Conservation (phyloP, 768 basidiomycete genomes). For the Pleurotus pulmonarius region DNA sequence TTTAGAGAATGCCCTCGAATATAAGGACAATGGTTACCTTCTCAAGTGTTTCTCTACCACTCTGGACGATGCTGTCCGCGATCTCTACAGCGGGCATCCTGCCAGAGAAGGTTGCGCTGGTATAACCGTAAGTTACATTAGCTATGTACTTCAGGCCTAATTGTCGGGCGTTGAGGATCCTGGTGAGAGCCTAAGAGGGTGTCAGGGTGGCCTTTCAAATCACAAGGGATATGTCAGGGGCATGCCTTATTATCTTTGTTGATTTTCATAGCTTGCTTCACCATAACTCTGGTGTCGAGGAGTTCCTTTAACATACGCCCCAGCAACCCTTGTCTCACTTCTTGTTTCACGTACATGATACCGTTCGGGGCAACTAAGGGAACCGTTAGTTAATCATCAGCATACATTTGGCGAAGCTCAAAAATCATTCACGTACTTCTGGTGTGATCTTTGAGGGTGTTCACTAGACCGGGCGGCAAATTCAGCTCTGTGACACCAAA, state of each 20-base stretch:
- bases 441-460: constrained; percentile 70
- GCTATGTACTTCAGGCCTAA: constrained; percentile 91
- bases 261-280: constrained; percentile 93
- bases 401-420: background rate
- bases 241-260: constrained; percentile 69
- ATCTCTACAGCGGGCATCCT: constrained; percentile 99
- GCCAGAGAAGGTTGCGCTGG: constrained; percentile 90
- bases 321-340: constrained; percentile 80
- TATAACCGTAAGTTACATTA: constrained; percentile 96
- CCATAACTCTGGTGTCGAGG: constrained; percentile 94
- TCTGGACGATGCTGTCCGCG: constrained; percentile 97
- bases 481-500: constrained; percentile 80
- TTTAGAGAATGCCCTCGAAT: background rate
- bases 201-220: background rate
- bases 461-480: constrained; percentile 62
- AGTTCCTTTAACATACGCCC: constrained; percentile 91
- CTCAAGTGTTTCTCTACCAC: constrained; percentile 91
- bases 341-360: constrained; percentile 86
- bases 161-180: constrained; percentile 87
- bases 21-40: constrained; percentile 47
- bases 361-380: constrained; percentile 88
- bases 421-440: constrained; percentile 45
- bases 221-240: background rate
- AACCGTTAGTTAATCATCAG: background rate
- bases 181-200: constrained; percentile 55